Conservation (phyloP, 768 basidiomycete species). For the Suillus variegatus region DNA sequence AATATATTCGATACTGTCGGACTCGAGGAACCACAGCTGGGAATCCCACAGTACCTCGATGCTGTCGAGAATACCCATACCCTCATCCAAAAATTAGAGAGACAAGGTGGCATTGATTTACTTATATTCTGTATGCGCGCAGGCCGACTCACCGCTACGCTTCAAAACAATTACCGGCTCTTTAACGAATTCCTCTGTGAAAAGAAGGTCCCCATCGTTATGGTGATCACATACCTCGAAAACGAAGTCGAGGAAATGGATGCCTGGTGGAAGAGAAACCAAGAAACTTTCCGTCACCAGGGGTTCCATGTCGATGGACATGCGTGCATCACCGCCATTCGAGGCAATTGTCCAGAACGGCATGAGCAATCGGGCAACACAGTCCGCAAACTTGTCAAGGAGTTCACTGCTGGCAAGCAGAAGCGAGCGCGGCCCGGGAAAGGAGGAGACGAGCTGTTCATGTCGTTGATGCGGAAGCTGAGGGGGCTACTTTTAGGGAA, state of each 20-base stretch:
- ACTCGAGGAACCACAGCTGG: constrained; percentile 32
- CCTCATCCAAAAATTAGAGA: constrained; percentile 34
- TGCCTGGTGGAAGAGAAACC: constrained; percentile 40
- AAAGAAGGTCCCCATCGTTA: constrained; percentile 35
- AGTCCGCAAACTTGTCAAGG: constrained; percentile 20
- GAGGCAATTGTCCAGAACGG: constrained; percentile 12
- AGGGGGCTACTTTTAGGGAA: constrained; percentile 20
- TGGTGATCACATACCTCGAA: constrained; percentile 44
- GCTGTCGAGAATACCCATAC: constrained; percentile 30
- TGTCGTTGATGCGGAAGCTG: constrained; percentile 18
- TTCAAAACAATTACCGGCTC: constrained; percentile 39
- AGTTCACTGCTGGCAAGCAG: constrained; percentile 25
- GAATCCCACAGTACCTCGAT: constrained; percentile 24
- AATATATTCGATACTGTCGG: constrained; percentile 36
- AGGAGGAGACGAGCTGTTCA: not conserved
- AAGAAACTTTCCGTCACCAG: constrained; percentile 27
- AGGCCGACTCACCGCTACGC: constrained; percentile 36
- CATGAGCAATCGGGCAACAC: constrained; percentile 32
- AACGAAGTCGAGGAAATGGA: constrained; percentile 32
- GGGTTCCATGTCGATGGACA: constrained; percentile 33
- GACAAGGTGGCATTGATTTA: constrained; percentile 37
- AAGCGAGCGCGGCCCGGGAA: constrained; percentile 24
- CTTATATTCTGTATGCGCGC: constrained; percentile 42
- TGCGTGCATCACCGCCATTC: constrained; percentile 42
- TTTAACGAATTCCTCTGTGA: constrained; percentile 44